Evolutionary conservation across 2,329 filamentous ascomycete species (phyloP).

Genomic region (Cytospora piceicola): DNA sequence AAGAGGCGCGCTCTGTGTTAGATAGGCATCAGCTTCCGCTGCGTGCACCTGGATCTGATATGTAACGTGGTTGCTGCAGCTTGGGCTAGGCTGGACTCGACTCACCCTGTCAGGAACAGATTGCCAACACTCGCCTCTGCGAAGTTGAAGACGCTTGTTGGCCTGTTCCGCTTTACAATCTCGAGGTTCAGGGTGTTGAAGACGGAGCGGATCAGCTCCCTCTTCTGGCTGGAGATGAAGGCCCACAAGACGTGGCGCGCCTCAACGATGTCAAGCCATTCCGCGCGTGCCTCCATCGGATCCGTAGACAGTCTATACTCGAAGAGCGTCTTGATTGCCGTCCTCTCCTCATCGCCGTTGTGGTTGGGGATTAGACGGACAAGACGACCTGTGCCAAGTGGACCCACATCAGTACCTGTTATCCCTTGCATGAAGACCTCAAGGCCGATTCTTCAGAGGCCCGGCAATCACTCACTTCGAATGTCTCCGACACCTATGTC

Average conservation of each 20-base stretch:
- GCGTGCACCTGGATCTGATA: not conserved
- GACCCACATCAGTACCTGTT: conserved; percentile 7
- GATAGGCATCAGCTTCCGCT: not conserved
- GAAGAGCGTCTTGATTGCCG: conserved; percentile 80
- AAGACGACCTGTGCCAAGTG: conserved; percentile 68
- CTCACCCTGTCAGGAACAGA: conserved; percentile 73
- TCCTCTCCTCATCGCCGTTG: conserved; percentile 64
- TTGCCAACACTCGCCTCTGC: conserved; percentile 77
- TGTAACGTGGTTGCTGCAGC: not conserved
- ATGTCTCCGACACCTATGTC: conserved; percentile 66
- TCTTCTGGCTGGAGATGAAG: conserved; percentile 70
- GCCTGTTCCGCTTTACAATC: conserved; percentile 75
- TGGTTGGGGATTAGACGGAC: conserved; percentile 84
- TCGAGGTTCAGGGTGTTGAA: conserved; percentile 78
- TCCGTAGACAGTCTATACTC: conserved; percentile 78
- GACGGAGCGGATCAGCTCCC: conserved; percentile 76
- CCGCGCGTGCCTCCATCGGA: conserved; percentile 64
- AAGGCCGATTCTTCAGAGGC: not conserved
- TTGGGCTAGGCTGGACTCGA: not conserved
- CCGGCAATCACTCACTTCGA: conserved; percentile 57
- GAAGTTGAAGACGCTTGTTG: conserved; percentile 76
- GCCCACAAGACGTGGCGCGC: conserved; percentile 78
- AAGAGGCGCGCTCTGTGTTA: conserved; percentile 71
- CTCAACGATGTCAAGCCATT: conserved; percentile 91
- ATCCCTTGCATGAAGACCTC: conserved; percentile 5